Percentiles rank a stretch among this genome's conserved stretches.
Conservation (phyloP, 495 filamentous ascomycete genomes). For the Podospora appendiculata region DNA sequence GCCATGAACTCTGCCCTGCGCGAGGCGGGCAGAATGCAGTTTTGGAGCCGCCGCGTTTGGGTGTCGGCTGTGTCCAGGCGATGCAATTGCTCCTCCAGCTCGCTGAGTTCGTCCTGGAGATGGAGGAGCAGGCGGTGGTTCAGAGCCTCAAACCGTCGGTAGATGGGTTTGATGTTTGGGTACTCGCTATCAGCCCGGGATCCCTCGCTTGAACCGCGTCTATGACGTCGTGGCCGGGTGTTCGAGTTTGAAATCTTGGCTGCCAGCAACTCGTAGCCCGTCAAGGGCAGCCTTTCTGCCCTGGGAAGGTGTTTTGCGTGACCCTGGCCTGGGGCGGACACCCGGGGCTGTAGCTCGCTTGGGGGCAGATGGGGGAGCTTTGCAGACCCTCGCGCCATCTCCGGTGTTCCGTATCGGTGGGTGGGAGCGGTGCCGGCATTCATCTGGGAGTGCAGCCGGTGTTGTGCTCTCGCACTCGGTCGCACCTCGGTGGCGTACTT, state of each 20-base stretch:
- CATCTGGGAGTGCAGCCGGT: neutral
- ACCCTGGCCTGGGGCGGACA: conserved; percentile 15
- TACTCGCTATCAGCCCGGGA: conserved; percentile 10
- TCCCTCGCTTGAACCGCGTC: neutral
- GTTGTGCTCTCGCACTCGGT: neutral
- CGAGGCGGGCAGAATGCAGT: conserved; percentile 52
- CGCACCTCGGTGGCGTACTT: neutral
- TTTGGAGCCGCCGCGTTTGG: conserved; percentile 49
- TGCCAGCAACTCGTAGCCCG: conserved; percentile 64
- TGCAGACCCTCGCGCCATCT: conserved; percentile 22
- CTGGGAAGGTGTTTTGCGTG: conserved; percentile 23
- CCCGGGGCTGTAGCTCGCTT: conserved; percentile 21
- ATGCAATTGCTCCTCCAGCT: conserved; percentile 70
- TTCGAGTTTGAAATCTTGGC: conserved; percentile 41
- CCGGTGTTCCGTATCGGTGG: conserved; percentile 23
- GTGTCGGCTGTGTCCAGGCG: conserved; percentile 65
- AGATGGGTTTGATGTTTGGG: conserved; percentile 56
- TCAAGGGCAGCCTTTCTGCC: conserved; percentile 30
- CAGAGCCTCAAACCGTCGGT: conserved; percentile 74
- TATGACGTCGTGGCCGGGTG: conserved; percentile 3
- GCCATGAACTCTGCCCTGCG: conserved; percentile 58
- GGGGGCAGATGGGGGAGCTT: conserved; percentile 20
- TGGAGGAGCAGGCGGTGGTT: conserved; percentile 82
- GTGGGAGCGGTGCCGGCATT: neutral
- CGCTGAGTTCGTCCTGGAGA: conserved; percentile 78